These are phyloP conservation scores for Chytriomyces confervae DNA, from an alignment of 192 early-diverging fungal genomes.

Conservation along the genomic window DNA sequence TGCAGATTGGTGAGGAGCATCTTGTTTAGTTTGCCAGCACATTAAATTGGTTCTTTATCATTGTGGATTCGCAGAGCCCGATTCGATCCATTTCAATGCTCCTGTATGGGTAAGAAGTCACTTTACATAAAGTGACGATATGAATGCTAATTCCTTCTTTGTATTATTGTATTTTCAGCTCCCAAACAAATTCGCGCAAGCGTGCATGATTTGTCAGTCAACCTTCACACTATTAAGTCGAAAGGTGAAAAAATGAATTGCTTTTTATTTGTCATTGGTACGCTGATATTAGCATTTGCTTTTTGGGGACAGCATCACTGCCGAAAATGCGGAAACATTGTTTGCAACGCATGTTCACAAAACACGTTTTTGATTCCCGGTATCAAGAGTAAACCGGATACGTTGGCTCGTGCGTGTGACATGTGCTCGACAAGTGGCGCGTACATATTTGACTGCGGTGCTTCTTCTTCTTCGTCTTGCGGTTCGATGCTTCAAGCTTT, in stretches of 20 bases:
- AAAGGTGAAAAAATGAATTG: constrained; percentile 34
- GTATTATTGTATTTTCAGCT: constrained; percentile 76
- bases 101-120: constrained; percentile 4
- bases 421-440: constrained; percentile 24
- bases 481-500: too few species aligned
- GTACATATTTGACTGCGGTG: too few species aligned
- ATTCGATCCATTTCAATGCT: constrained; percentile 28
- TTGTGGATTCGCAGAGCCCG: constrained; percentile 24
- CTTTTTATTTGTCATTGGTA: not conserved
- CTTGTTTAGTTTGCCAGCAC: too few species aligned
- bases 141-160: constrained; percentile 5
- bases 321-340: constrained; percentile 78
- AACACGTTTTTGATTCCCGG: constrained; percentile 44
- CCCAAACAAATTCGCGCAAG: constrained; percentile 68
- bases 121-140: not conserved
- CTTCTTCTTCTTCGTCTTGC: not conserved
- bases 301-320: constrained; percentile 66
- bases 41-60: too few species aligned
- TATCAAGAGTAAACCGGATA: constrained; percentile 30
- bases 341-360: constrained; percentile 63
- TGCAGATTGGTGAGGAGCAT: constrained; percentile 57
- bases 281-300: not conserved
- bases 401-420: constrained; percentile 47
- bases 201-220: constrained; percentile 76
- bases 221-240: constrained; percentile 72